phyloP scores from a whole-genome alignment of 495 filamentous ascomycete species.

The Talaromyces trachyspermus region DNA sequence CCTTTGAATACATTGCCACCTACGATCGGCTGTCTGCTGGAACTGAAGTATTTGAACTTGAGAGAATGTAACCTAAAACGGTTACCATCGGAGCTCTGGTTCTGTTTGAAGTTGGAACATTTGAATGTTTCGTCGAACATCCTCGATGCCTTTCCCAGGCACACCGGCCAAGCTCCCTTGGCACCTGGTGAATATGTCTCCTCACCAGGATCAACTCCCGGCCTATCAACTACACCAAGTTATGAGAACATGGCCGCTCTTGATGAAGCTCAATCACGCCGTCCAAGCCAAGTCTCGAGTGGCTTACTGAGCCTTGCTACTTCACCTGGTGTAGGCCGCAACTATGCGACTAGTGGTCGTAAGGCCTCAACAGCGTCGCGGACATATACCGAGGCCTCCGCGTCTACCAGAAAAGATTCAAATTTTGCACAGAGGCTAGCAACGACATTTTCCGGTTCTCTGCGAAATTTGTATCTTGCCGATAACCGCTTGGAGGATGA shows the following conservation, averaged over 20 bases:
- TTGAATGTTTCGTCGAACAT: slow-evolving; percentile 95
- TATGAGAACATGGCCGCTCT: slow-evolving; percentile 70
- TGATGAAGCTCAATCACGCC: slow-evolving; percentile 54
- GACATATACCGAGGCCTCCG: slow-evolving; percentile 53
- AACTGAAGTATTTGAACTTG: slow-evolving; percentile 78
- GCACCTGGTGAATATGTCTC: slow-evolving; percentile 42
- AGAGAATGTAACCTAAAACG: slow-evolving; percentile 86
- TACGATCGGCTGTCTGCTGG: slow-evolving; percentile 76
- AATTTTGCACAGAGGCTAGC: slow-evolving; percentile 63
- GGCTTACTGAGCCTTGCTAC: slow-evolving; percentile 66
- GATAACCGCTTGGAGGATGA: slow-evolving; percentile 93
- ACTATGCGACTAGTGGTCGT: slow-evolving; percentile 66
- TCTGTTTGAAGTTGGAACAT: slow-evolving; percentile 76
- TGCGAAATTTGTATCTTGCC: slow-evolving; percentile 78
- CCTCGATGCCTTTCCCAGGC: slow-evolving; percentile 82
- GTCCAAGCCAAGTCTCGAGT: slow-evolving; percentile 78
- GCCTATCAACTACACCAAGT: slow-evolving; percentile 51
- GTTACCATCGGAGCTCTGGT: slow-evolving; percentile 89
- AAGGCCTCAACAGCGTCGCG: slow-evolving; percentile 79
- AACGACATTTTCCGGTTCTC: slow-evolving; percentile 77
- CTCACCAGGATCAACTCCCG: slow-evolving; percentile 48
- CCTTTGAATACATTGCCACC: slow-evolving; percentile 71
- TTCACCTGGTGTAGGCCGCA: slow-evolving; percentile 63
- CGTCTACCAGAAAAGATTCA: slow-evolving; percentile 76
- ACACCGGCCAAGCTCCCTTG: slow-evolving; percentile 53